Evolutionary conservation across 2,329 filamentous ascomycete species (phyloP).

Genomic region (Bipolaris gigantea): DNA sequence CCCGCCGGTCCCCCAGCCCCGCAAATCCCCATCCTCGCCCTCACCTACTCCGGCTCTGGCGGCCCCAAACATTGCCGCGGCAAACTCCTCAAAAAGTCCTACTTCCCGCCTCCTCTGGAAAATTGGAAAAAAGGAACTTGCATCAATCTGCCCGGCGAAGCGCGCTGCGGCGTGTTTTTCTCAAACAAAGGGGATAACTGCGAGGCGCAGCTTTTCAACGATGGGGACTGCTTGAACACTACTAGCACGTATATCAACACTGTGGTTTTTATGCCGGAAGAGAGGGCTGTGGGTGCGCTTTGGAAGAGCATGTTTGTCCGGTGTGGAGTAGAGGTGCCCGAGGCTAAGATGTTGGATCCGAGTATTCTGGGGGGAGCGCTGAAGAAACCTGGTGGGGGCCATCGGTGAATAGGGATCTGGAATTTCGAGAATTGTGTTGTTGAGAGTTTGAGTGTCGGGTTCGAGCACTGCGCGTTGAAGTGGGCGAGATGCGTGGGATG

Average conservation of each 20-base stretch:
- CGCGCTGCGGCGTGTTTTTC: slow-evolving; percentile 40
- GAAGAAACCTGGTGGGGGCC: slow-evolving; percentile 27
- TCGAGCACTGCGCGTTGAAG: background rate
- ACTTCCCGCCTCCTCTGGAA: slow-evolving; percentile 28
- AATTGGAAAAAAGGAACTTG: slow-evolving; percentile 38
- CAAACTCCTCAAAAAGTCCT: slow-evolving; percentile 29
- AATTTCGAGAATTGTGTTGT: background rate
- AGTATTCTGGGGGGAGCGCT: slow-evolving; percentile 32
- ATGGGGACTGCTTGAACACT: slow-evolving; percentile 34
- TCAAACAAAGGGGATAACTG: slow-evolving; percentile 41
- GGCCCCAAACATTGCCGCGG: slow-evolving; percentile 44
- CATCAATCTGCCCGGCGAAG: slow-evolving; percentile 35
- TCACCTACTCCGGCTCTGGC: slow-evolving; percentile 37
- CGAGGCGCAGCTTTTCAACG: slow-evolving; percentile 40
- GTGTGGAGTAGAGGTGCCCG: slow-evolving; percentile 37
- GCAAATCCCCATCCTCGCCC: slow-evolving; percentile 36
- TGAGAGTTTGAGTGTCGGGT: background rate
- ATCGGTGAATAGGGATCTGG: slow-evolving; percentile 15
- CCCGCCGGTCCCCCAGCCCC: slow-evolving; percentile 2
- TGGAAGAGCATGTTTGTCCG: slow-evolving; percentile 43
- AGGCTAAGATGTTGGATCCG: slow-evolving; percentile 35
- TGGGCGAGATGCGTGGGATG: no score
- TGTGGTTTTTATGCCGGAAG: slow-evolving; percentile 43
- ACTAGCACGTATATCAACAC: slow-evolving; percentile 37
- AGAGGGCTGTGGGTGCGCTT: slow-evolving; percentile 34